Percentiles rank a stretch among this genome's conserved stretches.
Evolutionary conservation across 768 basidiomycete species (phyloP).

Genomic region (Tricholoma sp.): DNA sequence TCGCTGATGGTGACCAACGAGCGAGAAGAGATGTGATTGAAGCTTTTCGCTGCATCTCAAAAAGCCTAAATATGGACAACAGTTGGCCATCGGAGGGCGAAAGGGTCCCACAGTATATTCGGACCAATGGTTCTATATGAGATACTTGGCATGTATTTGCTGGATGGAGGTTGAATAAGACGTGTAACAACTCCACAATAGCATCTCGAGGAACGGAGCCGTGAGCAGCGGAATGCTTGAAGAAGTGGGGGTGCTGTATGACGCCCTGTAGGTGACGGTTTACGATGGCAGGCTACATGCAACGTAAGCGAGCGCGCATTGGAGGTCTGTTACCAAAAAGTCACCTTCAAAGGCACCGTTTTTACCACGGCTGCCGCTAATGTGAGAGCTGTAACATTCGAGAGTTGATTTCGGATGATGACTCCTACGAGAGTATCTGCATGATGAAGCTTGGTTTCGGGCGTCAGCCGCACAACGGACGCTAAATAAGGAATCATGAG

Average conservation of each 20-base stretch:
- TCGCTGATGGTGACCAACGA: conserved; percentile 55
- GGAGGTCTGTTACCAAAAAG: background rate
- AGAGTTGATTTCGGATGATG: conserved; percentile 56
- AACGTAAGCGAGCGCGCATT: background rate
- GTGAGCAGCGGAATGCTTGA: conserved; percentile 27
- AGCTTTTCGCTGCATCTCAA: conserved; percentile 64
- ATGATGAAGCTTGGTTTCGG: conserved; percentile 46
- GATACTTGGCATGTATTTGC: conserved; percentile 80
- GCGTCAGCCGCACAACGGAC: conserved; percentile 21
- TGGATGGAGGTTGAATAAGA: conserved; percentile 73
- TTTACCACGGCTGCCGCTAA: conserved; percentile 38
- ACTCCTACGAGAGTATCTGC: conserved; percentile 70
- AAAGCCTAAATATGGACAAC: conserved; percentile 72
- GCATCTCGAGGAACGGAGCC: conserved; percentile 33
- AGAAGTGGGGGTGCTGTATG: conserved; percentile 65
- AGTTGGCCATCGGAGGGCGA: conserved; percentile 59
- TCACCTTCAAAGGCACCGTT: conserved; percentile 58
- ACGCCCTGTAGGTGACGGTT: conserved; percentile 76
- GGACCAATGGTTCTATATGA: conserved; percentile 73
- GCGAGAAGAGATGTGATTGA: conserved; percentile 61
- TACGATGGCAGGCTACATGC: conserved; percentile 55
- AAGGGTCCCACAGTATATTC: conserved; percentile 73
- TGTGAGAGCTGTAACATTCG: conserved; percentile 32
- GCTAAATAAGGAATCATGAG: conserved; percentile 18
- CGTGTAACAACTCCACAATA: conserved; percentile 52